A percentile compares a stretch with the other conserved stretches of the same genome.
Conservation (phyloP, 2,329 filamentous ascomycete genomes). For the Chaetomium globosum region DNA sequence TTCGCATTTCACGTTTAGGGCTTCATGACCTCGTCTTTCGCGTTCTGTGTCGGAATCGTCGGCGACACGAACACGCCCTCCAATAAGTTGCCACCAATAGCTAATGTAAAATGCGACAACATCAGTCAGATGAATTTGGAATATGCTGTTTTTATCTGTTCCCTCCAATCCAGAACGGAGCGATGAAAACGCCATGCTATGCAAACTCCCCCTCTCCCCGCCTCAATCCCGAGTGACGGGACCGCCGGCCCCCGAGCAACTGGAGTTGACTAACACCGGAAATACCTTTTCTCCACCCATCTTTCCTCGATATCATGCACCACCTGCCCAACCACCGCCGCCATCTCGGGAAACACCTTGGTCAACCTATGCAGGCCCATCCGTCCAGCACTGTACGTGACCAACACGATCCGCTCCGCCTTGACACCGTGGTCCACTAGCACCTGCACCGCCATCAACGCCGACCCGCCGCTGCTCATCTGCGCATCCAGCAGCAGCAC, state of each 20-base stretch:
- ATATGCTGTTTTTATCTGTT: not conserved
- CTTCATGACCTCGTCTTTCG: no score
- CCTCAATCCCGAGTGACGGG: not conserved
- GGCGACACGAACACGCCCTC: not conserved
- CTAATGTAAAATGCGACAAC: not conserved
- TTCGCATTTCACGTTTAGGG: no score
- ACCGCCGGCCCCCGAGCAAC: no score
- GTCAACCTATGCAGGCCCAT: slow-evolving; percentile 82
- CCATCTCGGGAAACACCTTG: slow-evolving; percentile 84
- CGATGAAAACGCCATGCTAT: slow-evolving; percentile 15
- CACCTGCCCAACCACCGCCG: slow-evolving; percentile 81
- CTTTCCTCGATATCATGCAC: slow-evolving; percentile 80
- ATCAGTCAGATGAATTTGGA: not conserved
- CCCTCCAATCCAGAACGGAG: not conserved
- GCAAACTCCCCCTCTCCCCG: not conserved
- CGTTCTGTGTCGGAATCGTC: not conserved
- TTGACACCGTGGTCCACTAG: slow-evolving; percentile 89
- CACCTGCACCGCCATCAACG: slow-evolving; percentile 94
- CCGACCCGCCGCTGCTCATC: slow-evolving; percentile 85
- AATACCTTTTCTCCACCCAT: slow-evolving; percentile 89
- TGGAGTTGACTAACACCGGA: slow-evolving; percentile 68
- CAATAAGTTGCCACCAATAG: not conserved
- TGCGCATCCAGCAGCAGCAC: slow-evolving; percentile 90
- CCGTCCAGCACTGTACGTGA: slow-evolving; percentile 86
- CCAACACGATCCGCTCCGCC: slow-evolving; percentile 83